Percentiles rank a stretch among this genome's conserved stretches.
These are phyloP conservation scores for Tephrocybe rancida DNA, from an alignment of 768 basidiomycete genomes.

Conservation along the genomic window DNA sequence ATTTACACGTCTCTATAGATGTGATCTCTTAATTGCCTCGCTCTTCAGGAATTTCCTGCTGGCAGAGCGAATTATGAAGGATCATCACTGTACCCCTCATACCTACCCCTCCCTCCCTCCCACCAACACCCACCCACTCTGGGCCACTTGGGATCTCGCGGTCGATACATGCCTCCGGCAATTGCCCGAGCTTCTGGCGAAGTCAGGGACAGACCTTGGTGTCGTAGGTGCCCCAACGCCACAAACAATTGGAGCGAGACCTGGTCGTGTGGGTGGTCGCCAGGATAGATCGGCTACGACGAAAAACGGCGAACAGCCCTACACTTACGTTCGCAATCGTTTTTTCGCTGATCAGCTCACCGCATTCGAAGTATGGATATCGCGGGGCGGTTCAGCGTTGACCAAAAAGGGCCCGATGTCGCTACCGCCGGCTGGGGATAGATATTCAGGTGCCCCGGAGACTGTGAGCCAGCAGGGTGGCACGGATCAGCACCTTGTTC, in stretches of 20 bases:
- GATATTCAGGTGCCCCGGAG: conserved; percentile 19
- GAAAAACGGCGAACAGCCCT: conserved; percentile 46
- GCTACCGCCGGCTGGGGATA: conserved; percentile 52
- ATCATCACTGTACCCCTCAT: conserved; percentile 95
- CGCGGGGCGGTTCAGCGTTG: conserved; percentile 85
- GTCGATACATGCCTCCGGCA: conserved; percentile 94
- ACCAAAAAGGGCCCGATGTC: conserved; percentile 78
- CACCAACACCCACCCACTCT: conserved; percentile 96
- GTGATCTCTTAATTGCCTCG: conserved; percentile 94
- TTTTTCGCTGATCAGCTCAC: conserved; percentile 97
- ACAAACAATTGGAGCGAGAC: conserved; percentile 31
- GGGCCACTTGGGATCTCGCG: conserved; percentile 98
- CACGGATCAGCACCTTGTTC: conserved; percentile 58
- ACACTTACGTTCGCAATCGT: conserved; percentile 80
- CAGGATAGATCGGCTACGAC: conserved; percentile 22
- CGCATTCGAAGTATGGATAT: conserved; percentile 98
- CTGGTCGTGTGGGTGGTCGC: conserved; percentile 42
- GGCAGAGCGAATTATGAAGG: conserved; percentile 97
- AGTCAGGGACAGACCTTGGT: conserved; percentile 28
- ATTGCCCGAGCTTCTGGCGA: conserved; percentile 78
- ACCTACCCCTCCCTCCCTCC: conserved; percentile 90
- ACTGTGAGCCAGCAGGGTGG: conserved; percentile 19
- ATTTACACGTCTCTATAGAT: conserved; percentile 92
- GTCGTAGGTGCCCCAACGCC: conserved; percentile 21
- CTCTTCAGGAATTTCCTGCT: conserved; percentile 97